phyloP scores from a whole-genome alignment of 2,329 filamentous ascomycete species.

The Pyrenophora graminea region DNA sequence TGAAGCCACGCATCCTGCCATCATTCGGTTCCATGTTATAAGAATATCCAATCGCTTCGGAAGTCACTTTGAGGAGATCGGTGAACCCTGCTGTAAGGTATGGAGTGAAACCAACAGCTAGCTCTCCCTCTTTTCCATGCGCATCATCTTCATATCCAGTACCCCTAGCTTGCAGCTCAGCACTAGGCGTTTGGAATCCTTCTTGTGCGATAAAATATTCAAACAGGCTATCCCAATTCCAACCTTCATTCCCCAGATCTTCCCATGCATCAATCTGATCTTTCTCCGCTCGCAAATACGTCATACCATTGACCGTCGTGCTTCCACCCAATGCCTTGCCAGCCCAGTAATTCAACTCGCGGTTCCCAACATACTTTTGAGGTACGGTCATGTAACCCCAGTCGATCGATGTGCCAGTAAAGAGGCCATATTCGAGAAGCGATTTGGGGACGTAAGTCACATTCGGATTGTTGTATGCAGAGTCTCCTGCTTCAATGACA shows the following conservation, averaged over 20 bases:
- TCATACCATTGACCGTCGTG: slow-evolving; percentile 51
- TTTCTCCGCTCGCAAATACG: slow-evolving; percentile 41
- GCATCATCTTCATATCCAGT: slow-evolving; percentile 26
- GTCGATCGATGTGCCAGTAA: slow-evolving; percentile 42
- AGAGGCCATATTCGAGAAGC: slow-evolving; percentile 27
- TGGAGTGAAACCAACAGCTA: slow-evolving; percentile 37
- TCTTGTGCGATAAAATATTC: slow-evolving; percentile 38
- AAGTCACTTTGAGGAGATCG: slow-evolving; percentile 45
- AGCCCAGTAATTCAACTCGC: slow-evolving; percentile 39
- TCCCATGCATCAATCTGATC: slow-evolving; percentile 43
- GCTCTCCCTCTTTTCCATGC: slow-evolving; percentile 31
- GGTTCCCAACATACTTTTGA: slow-evolving; percentile 45
- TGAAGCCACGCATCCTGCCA: slow-evolving; percentile 52
- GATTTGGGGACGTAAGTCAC: slow-evolving; percentile 31
- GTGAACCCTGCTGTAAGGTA: slow-evolving; percentile 31
- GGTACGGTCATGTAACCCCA: slow-evolving; percentile 48
- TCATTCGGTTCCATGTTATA: slow-evolving; percentile 51
- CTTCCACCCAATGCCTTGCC: slow-evolving; percentile 52
- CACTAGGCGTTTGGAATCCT: slow-evolving; percentile 27
- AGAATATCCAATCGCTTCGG: slow-evolving; percentile 39
- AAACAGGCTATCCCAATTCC: slow-evolving; percentile 39
- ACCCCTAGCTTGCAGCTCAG: slow-evolving; percentile 22
- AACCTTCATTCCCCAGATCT: slow-evolving; percentile 38
- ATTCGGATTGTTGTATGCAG: slow-evolving; percentile 36
- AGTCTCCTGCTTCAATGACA: slow-evolving; percentile 42